A percentile compares a stretch with the other conserved stretches of the same genome.
Conservation (phyloP, 257 asterid species). For the Solanum verrucosum region DNA sequence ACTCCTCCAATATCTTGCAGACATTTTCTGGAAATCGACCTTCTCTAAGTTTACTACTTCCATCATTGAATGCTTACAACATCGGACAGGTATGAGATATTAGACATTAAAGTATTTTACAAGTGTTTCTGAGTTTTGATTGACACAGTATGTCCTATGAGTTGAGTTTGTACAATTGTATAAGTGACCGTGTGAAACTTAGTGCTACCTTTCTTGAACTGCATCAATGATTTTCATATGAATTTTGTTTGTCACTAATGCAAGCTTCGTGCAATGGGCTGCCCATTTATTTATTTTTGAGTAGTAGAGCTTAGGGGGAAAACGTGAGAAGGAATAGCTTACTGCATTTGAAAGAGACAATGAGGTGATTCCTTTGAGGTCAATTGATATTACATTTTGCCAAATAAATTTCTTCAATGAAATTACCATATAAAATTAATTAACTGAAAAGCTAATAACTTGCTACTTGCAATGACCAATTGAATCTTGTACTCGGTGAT, state of each 20-base stretch:
- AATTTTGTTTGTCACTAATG: not conserved
- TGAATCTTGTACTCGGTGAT: not conserved
- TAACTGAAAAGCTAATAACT: not conserved
- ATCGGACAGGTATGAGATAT: conserved; percentile 75
- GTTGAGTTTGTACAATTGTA: not conserved
- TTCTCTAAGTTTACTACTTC: conserved; percentile 87
- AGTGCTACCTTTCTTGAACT: not conserved
- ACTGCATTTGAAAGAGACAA: not conserved
- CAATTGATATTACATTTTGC: not conserved
- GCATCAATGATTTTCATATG: not conserved
- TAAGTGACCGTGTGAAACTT: not conserved
- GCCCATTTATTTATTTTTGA: not conserved
- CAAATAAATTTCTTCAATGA: not conserved
- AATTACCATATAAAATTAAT: not conserved
- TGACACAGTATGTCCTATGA: not conserved
- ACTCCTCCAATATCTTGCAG: conserved; percentile 29
- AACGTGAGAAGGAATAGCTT: not conserved
- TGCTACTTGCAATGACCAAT: not conserved
- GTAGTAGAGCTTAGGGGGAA: not conserved
- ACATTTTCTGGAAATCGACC: conserved; percentile 97
- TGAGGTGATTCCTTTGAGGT: not conserved
- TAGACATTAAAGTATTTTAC: not conserved
- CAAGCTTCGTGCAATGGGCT: not conserved
- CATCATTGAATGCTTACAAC: conserved; percentile 82
- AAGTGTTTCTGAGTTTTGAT: not conserved